Evolutionary conservation across 1,139 yeast genomes (phyloP).

Genomic region (Blastobotrys capitulatus): DNA sequence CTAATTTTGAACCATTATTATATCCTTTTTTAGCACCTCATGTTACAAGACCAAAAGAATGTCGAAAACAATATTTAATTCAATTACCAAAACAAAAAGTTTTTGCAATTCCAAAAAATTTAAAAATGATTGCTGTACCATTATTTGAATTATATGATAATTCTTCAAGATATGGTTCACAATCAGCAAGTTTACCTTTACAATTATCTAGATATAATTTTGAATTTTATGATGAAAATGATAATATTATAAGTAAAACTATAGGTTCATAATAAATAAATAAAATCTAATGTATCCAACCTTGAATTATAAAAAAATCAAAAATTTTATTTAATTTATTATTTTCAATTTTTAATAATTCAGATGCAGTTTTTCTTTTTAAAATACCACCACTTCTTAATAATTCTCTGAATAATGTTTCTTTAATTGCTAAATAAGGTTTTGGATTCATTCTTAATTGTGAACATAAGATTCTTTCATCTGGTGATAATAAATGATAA

Average conservation of each 20-base stretch:
- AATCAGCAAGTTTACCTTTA: slow-evolving; percentile 32
- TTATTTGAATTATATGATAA: slow-evolving; percentile 36
- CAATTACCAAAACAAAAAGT: slow-evolving; percentile 30
- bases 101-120: slow-evolving; percentile 30
- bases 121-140: slow-evolving; percentile 34
- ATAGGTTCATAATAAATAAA: slow-evolving; percentile 1
- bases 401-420: slow-evolving; percentile 83
- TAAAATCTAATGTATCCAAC: slow-evolving; percentile 49
- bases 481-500: slow-evolving; percentile 71
- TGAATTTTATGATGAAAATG: slow-evolving; percentile 26
- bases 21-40: slow-evolving; percentile 38
- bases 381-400: slow-evolving; percentile 77
- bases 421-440: slow-evolving; percentile 89
- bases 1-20: slow-evolving; percentile 32
- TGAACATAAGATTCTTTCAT: slow-evolving; percentile 81
- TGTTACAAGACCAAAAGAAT: slow-evolving; percentile 34
- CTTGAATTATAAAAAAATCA: slow-evolving; percentile 87
- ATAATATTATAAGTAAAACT: slow-evolving; percentile 7
- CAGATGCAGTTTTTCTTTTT: slow-evolving; percentile 80
- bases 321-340: slow-evolving; percentile 80
- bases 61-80: slow-evolving; percentile 33
- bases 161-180: slow-evolving; percentile 31
- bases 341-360: slow-evolving; percentile 76
- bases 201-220: slow-evolving; percentile 33
- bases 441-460: slow-evolving; percentile 83